Conservation (phyloP, 352 stramenopile genomes). For the Albugo laibachii region DNA sequence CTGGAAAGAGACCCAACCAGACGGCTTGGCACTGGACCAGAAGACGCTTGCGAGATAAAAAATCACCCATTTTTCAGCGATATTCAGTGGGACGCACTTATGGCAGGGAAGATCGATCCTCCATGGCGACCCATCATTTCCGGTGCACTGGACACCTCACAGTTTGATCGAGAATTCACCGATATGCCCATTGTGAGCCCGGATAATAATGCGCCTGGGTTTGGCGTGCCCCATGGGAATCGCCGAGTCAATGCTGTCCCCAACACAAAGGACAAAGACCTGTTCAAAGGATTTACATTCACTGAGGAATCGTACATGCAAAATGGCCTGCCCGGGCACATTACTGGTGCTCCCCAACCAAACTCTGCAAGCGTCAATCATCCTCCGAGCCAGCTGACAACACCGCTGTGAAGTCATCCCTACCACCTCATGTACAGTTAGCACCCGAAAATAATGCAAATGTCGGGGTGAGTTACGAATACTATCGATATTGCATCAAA, state of each 20-base stretch:
- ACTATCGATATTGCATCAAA: too few species aligned
- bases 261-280: constrained; percentile 34
- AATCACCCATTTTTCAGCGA: constrained; percentile 65
- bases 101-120: constrained; percentile 38
- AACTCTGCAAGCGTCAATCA: too few species aligned
- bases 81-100: constrained; percentile 55
- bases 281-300: constrained; percentile 77
- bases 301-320: constrained; percentile 64
- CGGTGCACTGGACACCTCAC: constrained; percentile 88
- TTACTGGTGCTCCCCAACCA: too few species aligned
- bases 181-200: constrained; percentile 91
- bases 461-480: too few species aligned
- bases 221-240: constrained; percentile 24
- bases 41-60: constrained; percentile 61
- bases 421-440: too few species aligned
- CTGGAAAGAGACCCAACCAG: constrained; percentile 87
- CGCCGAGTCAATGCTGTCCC: constrained; percentile 16
- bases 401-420: too few species aligned
- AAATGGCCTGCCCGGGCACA: constrained; percentile 5
- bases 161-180: constrained; percentile 96
- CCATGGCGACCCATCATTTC: constrained; percentile 88
- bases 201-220: constrained; percentile 41
- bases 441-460: too few species aligned
- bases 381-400: too few species aligned
- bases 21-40: constrained; percentile 83